Evolutionary conservation across 805 yeast species (phyloP).

Genomic region (Zygotorulaspora sp.): DNA sequence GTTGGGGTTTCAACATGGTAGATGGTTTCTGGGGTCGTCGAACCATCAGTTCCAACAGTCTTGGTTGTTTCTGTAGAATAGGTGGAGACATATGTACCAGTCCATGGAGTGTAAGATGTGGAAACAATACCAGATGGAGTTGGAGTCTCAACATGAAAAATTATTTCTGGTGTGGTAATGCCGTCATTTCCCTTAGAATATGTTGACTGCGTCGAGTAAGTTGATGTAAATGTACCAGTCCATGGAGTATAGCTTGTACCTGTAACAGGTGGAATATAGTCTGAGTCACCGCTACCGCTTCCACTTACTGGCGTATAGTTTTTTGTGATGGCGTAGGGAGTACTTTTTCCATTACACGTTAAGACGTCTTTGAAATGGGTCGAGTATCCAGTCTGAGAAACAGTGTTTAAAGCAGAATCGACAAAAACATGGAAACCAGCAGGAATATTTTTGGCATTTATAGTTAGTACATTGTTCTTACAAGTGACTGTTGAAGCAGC

Average conservation of each 20-base stretch:
- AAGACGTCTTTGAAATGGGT: neutral
- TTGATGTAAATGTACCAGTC: conserved; percentile 1
- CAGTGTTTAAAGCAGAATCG: neutral
- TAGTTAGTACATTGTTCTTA: neutral
- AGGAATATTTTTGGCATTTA: neutral
- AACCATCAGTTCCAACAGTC: conserved; percentile 9
- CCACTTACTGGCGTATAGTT: too few species aligned
- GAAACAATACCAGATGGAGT: neutral
- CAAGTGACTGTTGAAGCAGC: neutral
- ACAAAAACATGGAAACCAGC: neutral
- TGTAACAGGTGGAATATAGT: neutral
- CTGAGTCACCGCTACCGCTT: too few species aligned
- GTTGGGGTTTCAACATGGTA: conserved; percentile 14
- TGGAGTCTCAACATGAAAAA: conserved; percentile 16
- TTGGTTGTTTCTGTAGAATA: conserved; percentile 8
- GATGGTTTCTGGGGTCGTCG: conserved; percentile 11
- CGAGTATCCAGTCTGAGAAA: neutral
- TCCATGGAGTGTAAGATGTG: conserved; percentile 1
- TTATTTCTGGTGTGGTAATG: conserved; percentile 11
- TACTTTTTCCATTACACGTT: too few species aligned
- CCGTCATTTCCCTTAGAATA: conserved; percentile 3
- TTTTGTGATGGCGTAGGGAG: too few species aligned
- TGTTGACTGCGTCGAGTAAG: conserved; percentile 6
- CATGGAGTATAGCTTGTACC: neutral
- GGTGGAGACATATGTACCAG: conserved; percentile 10